Evolutionary conservation across 2,329 filamentous ascomycete species (phyloP), one percentile per base, ranked within the genome.

Genomic region (Fonsecaea nubica): DNA sequence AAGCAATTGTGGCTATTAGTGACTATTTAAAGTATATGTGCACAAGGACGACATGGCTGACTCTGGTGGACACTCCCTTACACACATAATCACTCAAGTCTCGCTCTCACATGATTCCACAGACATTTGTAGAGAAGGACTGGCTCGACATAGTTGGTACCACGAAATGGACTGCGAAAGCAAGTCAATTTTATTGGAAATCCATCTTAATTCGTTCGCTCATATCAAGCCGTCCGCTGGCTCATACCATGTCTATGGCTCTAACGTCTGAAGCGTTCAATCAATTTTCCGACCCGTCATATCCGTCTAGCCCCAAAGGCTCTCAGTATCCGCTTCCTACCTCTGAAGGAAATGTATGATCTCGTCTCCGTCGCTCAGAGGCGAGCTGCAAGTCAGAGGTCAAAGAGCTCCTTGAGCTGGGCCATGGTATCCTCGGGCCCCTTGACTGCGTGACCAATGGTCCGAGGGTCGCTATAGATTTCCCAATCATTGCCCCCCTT

Each of bases 401-500:
- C 69, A 76, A 98, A 97, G 59, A 95, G 73, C 83, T 95, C 88
- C 84, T 90, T 94, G 74, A 99, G 76, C 78, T 92, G 84, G 73
- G 81, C 86, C 75, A 91, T 88, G 54, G 93, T 97, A 75, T 98
- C 92, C 64, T 93, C 89, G 6, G 94, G 94, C 50, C 85, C 86
- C 72, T 84, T 87, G 71, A 98, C 95, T 32, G 89, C 84, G 81
- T 99, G 95, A 1, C 95, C 95, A 67, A 90, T 89, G 40, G 92
- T 96, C 75, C 94, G 86, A 62, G 85, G 76, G 77, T 98, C 94
- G 72, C 82, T 84, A 80, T 90, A 98, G 77, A 99, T 97, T 83
- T 98, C 94, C 77, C 89, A 94, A 81, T 99, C 95, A 79, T 98
- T 99, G 69, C 95, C 95, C 70, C 95, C 94, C 78, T 89, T 81